Percentiles rank a stretch among this genome's conserved stretches.
phyloP scores from a whole-genome alignment of 164 flowering plant genomes.

The Vitis labrusca region DNA sequence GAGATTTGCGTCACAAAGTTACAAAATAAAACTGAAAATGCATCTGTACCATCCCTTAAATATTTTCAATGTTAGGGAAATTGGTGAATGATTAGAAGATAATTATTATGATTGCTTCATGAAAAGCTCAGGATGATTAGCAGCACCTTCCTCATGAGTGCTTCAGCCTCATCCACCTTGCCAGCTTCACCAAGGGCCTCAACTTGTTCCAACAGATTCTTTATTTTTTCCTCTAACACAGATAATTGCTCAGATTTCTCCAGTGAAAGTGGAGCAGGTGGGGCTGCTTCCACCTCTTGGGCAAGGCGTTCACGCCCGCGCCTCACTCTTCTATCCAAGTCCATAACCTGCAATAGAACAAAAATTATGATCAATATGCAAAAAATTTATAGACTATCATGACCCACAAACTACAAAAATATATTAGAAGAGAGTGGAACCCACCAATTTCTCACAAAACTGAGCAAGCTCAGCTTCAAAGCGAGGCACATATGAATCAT shows the following conservation, averaged over 20 bases:
- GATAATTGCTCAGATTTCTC: slow-evolving; percentile 90
- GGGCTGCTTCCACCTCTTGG: slow-evolving; percentile 77
- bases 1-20: no score
- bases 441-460: slow-evolving; percentile 89
- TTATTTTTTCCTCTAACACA: slow-evolving; percentile 91
- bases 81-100: no score
- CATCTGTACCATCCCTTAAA: no score
- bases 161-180: slow-evolving; percentile 99
- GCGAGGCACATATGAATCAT: slow-evolving; percentile 67
- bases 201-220: slow-evolving; percentile 92
- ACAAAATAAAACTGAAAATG: no score
- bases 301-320: slow-evolving; percentile 93
- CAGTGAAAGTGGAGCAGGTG: slow-evolving; percentile 65
- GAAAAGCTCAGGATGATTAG: neutral
- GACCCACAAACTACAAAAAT: neutral
- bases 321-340: slow-evolving; percentile 90
- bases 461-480: slow-evolving; percentile 96
- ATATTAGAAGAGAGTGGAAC: slow-evolving; percentile 15
- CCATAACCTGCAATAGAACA: slow-evolving; percentile 61
- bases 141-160: slow-evolving; percentile 92
- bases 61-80: no score
- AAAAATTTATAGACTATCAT: neutral
- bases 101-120: no score
- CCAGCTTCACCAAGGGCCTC: slow-evolving; percentile 98
- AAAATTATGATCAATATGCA: neutral